A percentile compares a stretch with the other conserved stretches of the same genome.
These are phyloP conservation scores for Botrytis squamosa DNA, from an alignment of 2,329 filamentous ascomycete genomes.

Conservation along the genomic window DNA sequence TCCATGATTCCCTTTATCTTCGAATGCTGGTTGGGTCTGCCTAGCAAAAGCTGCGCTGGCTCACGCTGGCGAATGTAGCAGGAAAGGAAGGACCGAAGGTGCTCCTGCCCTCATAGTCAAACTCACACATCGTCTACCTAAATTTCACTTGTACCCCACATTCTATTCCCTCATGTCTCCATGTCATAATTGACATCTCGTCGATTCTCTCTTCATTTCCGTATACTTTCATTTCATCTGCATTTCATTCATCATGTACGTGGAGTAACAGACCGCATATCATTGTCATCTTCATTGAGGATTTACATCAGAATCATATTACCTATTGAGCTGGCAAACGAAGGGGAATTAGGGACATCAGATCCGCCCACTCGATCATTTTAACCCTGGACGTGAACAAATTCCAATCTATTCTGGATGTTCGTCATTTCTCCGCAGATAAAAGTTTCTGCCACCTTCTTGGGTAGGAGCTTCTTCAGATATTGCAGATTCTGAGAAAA, in stretches of 20 bases:
- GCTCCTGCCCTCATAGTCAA: neutral
- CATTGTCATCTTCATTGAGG: neutral
- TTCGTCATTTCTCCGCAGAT: neutral
- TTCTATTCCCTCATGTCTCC: neutral
- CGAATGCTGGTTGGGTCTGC: too few species aligned
- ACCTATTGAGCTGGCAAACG: neutral
- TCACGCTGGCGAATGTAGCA: neutral
- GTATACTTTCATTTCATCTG: neutral
- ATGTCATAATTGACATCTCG: neutral
- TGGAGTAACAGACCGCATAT: neutral
- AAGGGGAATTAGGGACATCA: neutral
- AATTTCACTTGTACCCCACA: neutral
- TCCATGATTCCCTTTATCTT: neutral
- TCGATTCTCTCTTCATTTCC: neutral
- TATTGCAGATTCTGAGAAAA: neutral
- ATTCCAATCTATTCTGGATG: neutral
- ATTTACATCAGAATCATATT: too few species aligned
- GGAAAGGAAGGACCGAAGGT: conserved; percentile 5
- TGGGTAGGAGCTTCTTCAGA: neutral
- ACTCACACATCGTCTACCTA: neutral
- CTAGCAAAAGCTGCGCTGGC: neutral
- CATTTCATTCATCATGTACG: neutral
- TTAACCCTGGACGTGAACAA: neutral
- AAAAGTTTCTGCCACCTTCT: too few species aligned
- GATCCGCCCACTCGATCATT: neutral